Evolutionary conservation across 352 stramenopile genomes (phyloP).

Genomic region (Globisporangium nunn): DNA sequence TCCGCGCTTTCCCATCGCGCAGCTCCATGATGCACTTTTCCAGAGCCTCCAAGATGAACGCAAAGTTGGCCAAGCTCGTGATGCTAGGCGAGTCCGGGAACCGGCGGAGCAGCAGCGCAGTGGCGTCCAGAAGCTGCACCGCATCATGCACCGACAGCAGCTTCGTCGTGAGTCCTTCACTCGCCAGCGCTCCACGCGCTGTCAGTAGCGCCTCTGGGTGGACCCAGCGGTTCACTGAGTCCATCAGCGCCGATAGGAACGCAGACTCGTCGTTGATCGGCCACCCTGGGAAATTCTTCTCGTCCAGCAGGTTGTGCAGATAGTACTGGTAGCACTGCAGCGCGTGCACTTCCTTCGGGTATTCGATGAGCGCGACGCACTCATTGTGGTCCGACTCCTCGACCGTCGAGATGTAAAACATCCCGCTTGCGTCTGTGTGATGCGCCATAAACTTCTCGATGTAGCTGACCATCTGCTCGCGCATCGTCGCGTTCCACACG

Average conservation of each 20-base stretch:
- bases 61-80: slow-evolving; percentile 57
- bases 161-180: slow-evolving; percentile 46
- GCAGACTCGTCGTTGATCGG: slow-evolving; percentile 78
- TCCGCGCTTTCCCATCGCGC: slow-evolving; percentile 37
- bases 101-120: slow-evolving; percentile 55
- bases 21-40: slow-evolving; percentile 80
- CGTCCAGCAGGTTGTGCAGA: slow-evolving; percentile 78
- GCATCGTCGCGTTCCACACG: slow-evolving; percentile 83
- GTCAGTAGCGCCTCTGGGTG: slow-evolving; percentile 49
- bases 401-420: slow-evolving; percentile 68
- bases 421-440: slow-evolving; percentile 52
- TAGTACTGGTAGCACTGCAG: slow-evolving; percentile 88
- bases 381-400: slow-evolving; percentile 70
- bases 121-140: slow-evolving; percentile 67
- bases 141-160: slow-evolving; percentile 62
- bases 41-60: slow-evolving; percentile 61
- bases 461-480: slow-evolving; percentile 78
- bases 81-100: slow-evolving; percentile 64
- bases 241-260: slow-evolving; percentile 65
- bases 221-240: slow-evolving; percentile 74
- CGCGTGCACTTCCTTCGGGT: slow-evolving; percentile 77
- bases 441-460: slow-evolving; percentile 83
- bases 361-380: slow-evolving; percentile 74
- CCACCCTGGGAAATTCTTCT: slow-evolving; percentile 84
- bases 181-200: slow-evolving; percentile 28